Percentiles rank a stretch among this genome's conserved stretches.
Evolutionary conservation across 495 filamentous ascomycete genomes (phyloP).

Genomic region (Penicillium goetzii): DNA sequence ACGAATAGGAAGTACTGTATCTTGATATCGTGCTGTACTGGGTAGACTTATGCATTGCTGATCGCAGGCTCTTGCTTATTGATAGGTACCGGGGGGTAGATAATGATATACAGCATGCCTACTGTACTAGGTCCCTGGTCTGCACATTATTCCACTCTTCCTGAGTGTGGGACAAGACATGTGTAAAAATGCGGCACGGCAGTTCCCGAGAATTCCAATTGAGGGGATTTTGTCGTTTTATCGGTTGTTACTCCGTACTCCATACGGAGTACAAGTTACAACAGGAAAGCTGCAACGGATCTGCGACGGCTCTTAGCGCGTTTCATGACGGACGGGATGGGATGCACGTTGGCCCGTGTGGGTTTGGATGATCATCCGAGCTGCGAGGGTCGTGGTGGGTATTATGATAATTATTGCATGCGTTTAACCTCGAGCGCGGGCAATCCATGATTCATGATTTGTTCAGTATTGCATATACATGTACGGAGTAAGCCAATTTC

Average conservation of each 20-base stretch:
- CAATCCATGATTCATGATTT: not conserved
- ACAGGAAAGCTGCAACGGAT: conserved; percentile 26
- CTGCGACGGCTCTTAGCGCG: conserved; percentile 30
- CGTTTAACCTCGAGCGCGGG: not conserved
- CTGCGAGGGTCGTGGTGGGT: not conserved
- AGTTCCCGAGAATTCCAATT: not conserved
- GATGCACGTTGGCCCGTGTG: conserved; percentile 32
- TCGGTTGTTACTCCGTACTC: not conserved
- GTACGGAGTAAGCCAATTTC: not conserved
- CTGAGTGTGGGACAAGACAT: not conserved
- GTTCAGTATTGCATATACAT: not conserved
- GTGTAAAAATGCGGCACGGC: not conserved
- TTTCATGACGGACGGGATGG: conserved; percentile 32
- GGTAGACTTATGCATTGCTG: not conserved
- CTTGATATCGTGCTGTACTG: not conserved
- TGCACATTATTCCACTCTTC: not conserved
- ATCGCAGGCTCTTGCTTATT: not conserved
- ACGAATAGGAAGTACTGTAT: not conserved
- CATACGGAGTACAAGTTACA: not conserved
- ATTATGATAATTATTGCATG: too few species aligned
- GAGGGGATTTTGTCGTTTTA: not conserved
- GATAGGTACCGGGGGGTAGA: not conserved
- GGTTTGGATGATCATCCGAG: conserved; percentile 22
- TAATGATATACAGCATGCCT: not conserved
- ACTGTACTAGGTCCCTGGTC: not conserved